phyloP scores from a whole-genome alignment of 345 rosid species.

The Arabidopsis thaliana region TAIR10.1 NC_003074.8:7913501-7914000 shows the following conservation, averaged over 20 bases:
- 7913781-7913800: slow-evolving; percentile 66
- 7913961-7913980: not conserved
- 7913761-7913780: slow-evolving; percentile 45
- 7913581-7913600: slow-evolving; percentile 93
- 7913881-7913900: slow-evolving; percentile 97
- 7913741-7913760: slow-evolving; percentile 33
- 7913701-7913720: slow-evolving; percentile 61
- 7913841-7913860: slow-evolving; percentile 55
- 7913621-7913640: slow-evolving; percentile 61
- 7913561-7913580: slow-evolving; percentile 74
- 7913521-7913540: slow-evolving; percentile 88
- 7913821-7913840: slow-evolving; percentile 51
- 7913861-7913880: slow-evolving; percentile 93
- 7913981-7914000: slow-evolving; percentile 21
- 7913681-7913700: slow-evolving; percentile 63
- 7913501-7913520: slow-evolving; percentile 77
- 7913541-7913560: slow-evolving; percentile 70
- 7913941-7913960: slow-evolving; percentile 13
- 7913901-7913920: slow-evolving; percentile 99
- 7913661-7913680: slow-evolving; percentile 60
- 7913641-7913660: slow-evolving; percentile 68
- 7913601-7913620: slow-evolving; percentile 91
- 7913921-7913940: slow-evolving; percentile 53
- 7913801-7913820: slow-evolving; percentile 61
- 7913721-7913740: slow-evolving; percentile 39